A percentile compares a stretch with the other conserved stretches of the same genome.
Conservation (phyloP, 768 basidiomycete species). For the Candolleomyces eurysporus region DNA sequence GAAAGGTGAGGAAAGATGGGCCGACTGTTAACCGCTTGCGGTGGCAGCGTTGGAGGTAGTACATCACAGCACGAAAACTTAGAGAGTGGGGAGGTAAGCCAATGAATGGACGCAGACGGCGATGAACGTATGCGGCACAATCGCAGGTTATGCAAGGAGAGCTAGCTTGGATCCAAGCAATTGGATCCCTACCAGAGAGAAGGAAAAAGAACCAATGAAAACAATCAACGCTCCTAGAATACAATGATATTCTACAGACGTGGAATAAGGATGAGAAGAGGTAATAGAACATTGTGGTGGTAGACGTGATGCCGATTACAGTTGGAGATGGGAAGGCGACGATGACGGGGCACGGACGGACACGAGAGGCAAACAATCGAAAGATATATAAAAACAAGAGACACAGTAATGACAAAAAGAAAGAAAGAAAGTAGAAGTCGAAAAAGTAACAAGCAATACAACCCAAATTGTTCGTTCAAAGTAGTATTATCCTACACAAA, state of each 20-base stretch:
- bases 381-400: conserved; percentile 2
- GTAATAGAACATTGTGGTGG: neutral
- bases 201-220: neutral
- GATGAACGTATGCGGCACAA: neutral
- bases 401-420: neutral
- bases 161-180: neutral
- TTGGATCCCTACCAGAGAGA: neutral
- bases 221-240: conserved; percentile 4
- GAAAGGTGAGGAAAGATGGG: neutral
- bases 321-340: neutral
- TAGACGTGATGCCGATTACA: conserved; percentile 5
- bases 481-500: conserved; percentile 10
- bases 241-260: conserved; percentile 1
- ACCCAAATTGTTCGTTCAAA: conserved; percentile 10
- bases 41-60: no score
- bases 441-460: conserved; percentile 14
- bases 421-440: conserved; percentile 4
- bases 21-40: neutral
- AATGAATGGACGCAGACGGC: neutral
- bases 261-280: conserved; percentile 1
- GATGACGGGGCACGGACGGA: conserved; percentile 1
- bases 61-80: neutral
- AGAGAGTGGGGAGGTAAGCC: neutral
- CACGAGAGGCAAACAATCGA: conserved; percentile 2
- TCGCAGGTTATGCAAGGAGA: neutral